Evolutionary conservation across 2,329 filamentous ascomycete genomes (phyloP), one percentile per base, ranked within the genome.

Genomic region (Nannizziopsis barbatae): DNA sequence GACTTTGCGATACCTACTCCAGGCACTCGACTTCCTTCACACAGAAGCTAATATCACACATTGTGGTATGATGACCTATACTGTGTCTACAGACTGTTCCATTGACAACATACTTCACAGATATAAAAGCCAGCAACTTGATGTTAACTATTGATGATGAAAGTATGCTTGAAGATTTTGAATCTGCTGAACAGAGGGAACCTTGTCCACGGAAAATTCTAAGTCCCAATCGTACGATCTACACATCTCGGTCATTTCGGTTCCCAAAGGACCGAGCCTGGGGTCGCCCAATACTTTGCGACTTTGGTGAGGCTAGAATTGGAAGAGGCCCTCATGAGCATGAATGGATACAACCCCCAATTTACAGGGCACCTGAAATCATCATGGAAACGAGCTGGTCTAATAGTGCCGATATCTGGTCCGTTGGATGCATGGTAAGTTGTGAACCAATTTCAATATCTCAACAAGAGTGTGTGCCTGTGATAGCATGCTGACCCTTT

Each of bases 361-460:
- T 56, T n/a, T 59, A 58, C 45, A 32, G 59, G 17, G 54, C 57
- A 2, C 58, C 56, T 1, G 57, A 60, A 40, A 51, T 59, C 2
- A 50, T 58, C 15, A 42, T 56, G 27, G 49, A 52, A 1, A 60
- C 59, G 53, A 41, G 50, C 17, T 61, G 57, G 58, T 52, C 52
- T 33, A 44, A 31, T 5, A 51, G 50, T 33, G 52, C 57, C 37
- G 58, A 60, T 46, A 56, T 60, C 11, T 61, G 58, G 58, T 54
- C 51, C 40, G 42, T 59, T 43, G 58, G 51, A 27, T 42, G 51
- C 7, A 52, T 59, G 52, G 56, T 58, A 54, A 33, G 53, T 30
- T 27, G 7, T 7, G 7, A 27, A 27, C 22, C 22, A 27, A 27
- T 3, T 27, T 27, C 22, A 27, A 7, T 27, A 27, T 27, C 22